Percentiles rank a stretch among this genome's conserved stretches.
phyloP scores from a whole-genome alignment of 129 eudicot species.

The Flaveria trinervia region DNA sequence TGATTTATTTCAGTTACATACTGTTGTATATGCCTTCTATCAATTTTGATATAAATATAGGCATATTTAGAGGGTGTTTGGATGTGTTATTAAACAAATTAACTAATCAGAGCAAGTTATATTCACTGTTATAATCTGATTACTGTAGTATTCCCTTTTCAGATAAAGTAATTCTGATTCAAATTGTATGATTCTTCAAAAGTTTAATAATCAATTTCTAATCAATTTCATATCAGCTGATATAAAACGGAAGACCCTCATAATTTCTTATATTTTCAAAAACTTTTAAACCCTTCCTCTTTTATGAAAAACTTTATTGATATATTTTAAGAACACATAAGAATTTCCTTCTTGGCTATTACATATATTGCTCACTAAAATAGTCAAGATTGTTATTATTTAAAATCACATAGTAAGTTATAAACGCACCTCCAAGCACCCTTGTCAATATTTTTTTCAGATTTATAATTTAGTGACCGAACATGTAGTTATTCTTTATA shows the following conservation, averaged over 20 bases:
- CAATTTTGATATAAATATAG: background rate
- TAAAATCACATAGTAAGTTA: background rate
- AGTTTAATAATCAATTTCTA: background rate
- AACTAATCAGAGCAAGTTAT: background rate
- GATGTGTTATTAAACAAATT: background rate
- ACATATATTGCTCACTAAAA: background rate
- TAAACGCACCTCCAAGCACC: background rate
- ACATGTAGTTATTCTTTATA: background rate
- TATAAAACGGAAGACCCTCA: background rate
- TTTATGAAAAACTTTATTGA: background rate
- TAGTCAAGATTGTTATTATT: background rate
- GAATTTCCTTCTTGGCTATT: background rate
- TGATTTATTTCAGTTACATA: constrained; percentile 15
- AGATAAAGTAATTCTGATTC: background rate
- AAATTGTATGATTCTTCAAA: background rate
- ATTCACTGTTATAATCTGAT: background rate
- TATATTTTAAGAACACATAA: background rate
- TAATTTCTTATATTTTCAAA: background rate
- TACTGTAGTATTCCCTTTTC: background rate
- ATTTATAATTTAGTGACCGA: background rate
- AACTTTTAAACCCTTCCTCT: background rate
- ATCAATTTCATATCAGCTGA: background rate
- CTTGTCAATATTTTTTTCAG: background rate
- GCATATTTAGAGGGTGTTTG: background rate
- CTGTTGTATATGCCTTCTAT: background rate